Evolutionary conservation across 345 rosid species (phyloP).

Genomic region (Citrus reticulata): DNA sequence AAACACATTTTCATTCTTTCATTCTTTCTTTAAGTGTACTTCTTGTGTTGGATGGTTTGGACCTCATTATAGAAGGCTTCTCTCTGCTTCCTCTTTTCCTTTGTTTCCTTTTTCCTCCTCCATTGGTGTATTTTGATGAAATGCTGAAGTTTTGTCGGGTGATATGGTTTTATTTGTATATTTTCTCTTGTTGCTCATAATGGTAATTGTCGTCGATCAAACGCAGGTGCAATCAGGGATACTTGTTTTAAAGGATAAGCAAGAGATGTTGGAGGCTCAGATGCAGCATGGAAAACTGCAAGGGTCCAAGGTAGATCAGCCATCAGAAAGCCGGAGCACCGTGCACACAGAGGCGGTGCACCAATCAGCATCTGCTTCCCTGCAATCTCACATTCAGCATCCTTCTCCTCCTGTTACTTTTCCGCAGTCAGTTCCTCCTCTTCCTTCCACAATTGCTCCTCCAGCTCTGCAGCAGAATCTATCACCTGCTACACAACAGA

Average conservation of each 20-base stretch:
- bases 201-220: conserved; percentile 4
- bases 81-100: neutral
- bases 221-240: conserved; percentile 79
- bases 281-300: conserved; percentile 63
- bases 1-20: neutral
- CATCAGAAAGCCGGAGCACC: conserved; percentile 40
- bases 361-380: conserved; percentile 50
- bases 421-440: conserved; percentile 35
- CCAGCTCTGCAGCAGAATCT: conserved; percentile 30
- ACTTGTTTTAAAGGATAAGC: conserved; percentile 68
- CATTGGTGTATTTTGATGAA: neutral
- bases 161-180: neutral
- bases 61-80: neutral
- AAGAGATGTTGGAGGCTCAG: conserved; percentile 63
- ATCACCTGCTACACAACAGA: conserved; percentile 34
- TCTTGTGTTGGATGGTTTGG: neutral
- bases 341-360: conserved; percentile 34
- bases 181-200: neutral
- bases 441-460: conserved; percentile 24
- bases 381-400: conserved; percentile 46
- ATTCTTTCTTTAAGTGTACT: neutral
- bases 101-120: neutral
- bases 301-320: conserved; percentile 46
- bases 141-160: neutral
- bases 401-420: conserved; percentile 29